These are phyloP conservation scores for Herpetomonas muscarum DNA, from an alignment of 208 protist genomes.

Conservation along the genomic window DNA sequence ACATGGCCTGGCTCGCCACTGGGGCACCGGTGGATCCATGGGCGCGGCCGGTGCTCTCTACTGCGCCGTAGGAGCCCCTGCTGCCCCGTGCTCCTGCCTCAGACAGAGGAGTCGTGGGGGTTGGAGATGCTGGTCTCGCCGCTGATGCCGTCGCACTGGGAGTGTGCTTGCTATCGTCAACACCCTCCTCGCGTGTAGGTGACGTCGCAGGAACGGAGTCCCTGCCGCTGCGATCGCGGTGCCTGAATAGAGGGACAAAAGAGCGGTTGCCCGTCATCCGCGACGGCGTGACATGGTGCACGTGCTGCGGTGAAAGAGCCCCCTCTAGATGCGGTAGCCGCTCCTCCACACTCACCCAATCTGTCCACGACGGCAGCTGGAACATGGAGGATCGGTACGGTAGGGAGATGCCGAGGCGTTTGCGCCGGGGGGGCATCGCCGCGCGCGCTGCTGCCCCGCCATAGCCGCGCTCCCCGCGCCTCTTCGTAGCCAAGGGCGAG, in stretches of 20 bases:
- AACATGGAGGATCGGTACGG: slow-evolving; percentile 59
- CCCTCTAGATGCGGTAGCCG: slow-evolving; percentile 35
- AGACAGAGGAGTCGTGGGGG: too few relatives aligned
- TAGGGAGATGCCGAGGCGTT: slow-evolving; percentile 49
- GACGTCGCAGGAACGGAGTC: too few relatives aligned
- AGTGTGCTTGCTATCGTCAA: too few relatives aligned
- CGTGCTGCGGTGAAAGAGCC: slow-evolving; percentile 24
- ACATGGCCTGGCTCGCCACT: background rate
- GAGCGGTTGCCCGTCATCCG: slow-evolving; percentile 23
- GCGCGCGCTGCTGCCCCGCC: background rate
- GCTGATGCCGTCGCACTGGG: too few relatives aligned
- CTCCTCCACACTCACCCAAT: slow-evolving; percentile 74
- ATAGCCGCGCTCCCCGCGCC: background rate
- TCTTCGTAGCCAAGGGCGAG: background rate
- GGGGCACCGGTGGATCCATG: background rate
- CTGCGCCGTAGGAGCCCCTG: slow-evolving; percentile 4
- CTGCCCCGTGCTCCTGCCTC: slow-evolving; percentile 20
- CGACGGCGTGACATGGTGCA: slow-evolving; percentile 2
- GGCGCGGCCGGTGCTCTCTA: background rate
- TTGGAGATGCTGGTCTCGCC: too few relatives aligned
- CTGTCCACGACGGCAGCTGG: slow-evolving; percentile 27
- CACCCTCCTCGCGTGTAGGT: too few relatives aligned
- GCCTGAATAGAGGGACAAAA: slow-evolving; percentile 33
- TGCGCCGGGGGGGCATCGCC: slow-evolving; percentile 13
- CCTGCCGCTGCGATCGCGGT: too few relatives aligned